phyloP scores from a whole-genome alignment of 192 early-diverging fungal genomes.

The Mortierella alpina region DNA sequence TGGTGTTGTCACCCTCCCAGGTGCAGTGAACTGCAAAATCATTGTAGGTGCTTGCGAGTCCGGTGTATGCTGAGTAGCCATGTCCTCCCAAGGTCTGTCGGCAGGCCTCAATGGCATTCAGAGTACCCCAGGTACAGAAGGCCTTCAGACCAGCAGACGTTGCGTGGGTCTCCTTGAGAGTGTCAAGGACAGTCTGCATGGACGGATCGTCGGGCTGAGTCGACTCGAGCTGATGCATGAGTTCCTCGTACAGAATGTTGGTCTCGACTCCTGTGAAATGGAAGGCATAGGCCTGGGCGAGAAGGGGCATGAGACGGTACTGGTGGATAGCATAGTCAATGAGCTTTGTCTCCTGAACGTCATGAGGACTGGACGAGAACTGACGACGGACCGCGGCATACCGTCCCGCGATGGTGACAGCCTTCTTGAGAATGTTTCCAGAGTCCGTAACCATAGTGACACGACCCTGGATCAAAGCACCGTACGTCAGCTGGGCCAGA shows the following conservation, averaged over 20 bases:
- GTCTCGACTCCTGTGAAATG: slow-evolving; percentile 88
- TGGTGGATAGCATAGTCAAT: slow-evolving; percentile 94
- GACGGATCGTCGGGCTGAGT: slow-evolving; percentile 70
- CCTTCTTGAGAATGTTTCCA: slow-evolving; percentile 87
- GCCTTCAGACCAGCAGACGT: slow-evolving; percentile 91
- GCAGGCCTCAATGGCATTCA: slow-evolving; percentile 90
- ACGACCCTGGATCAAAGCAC: slow-evolving; percentile 84
- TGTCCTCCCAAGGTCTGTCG: slow-evolving; percentile 91
- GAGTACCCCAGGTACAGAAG: slow-evolving; percentile 90
- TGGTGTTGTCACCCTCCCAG: slow-evolving; percentile 91
- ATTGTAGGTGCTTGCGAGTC: slow-evolving; percentile 83
- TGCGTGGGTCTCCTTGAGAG: slow-evolving; percentile 89
- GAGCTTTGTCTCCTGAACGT: slow-evolving; percentile 82
- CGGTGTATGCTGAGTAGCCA: slow-evolving; percentile 92
- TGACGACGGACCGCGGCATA: slow-evolving; percentile 93
- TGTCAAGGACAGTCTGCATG: slow-evolving; percentile 72
- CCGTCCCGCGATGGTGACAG: slow-evolving; percentile 90
- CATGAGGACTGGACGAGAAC: slow-evolving; percentile 72
- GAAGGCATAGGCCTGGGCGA: slow-evolving; percentile 93
- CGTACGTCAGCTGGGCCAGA: slow-evolving; percentile 85
- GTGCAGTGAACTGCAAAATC: slow-evolving; percentile 92
- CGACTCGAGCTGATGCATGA: slow-evolving; percentile 79
- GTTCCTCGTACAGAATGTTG: slow-evolving; percentile 75
- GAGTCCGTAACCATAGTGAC: slow-evolving; percentile 86
- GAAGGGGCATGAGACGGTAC: slow-evolving; percentile 87